These are phyloP conservation scores for Neofusicoccum ribis DNA, from an alignment of 2,329 filamentous ascomycete genomes.

Conservation along the genomic window DNA sequence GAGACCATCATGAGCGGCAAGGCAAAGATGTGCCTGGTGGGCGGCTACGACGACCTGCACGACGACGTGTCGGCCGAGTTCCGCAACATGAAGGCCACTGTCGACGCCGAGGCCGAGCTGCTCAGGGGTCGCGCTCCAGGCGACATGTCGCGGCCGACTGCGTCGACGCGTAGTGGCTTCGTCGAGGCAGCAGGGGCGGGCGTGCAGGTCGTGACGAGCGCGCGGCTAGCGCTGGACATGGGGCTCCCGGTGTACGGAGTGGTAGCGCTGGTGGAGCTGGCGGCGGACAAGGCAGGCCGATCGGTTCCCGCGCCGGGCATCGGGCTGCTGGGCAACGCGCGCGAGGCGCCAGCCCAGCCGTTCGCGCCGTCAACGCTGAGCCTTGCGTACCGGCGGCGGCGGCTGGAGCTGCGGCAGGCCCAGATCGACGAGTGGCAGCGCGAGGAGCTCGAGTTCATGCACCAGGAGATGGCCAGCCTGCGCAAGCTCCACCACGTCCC, in stretches of 20 bases:
- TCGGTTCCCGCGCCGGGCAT: constrained; percentile 43
- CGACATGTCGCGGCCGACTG: constrained; percentile 40
- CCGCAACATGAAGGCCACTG: constrained; percentile 41
- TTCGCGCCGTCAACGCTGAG: constrained; percentile 29
- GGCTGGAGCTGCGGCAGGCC: constrained; percentile 24
- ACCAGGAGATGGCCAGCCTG: constrained; percentile 12
- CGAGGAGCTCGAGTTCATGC: constrained; percentile 19
- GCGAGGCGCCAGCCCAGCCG: constrained; percentile 22
- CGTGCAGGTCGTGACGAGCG: constrained; percentile 38
- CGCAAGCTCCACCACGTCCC: background rate
- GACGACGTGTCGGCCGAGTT: constrained; percentile 35
- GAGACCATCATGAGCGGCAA: constrained; percentile 36
- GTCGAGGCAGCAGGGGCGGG: constrained; percentile 41
- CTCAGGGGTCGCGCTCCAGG: constrained; percentile 27
- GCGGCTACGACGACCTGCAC: constrained; percentile 37
- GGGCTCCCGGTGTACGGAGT: constrained; percentile 38
- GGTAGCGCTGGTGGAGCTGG: constrained; percentile 35
- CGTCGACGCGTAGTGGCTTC: constrained; percentile 37
- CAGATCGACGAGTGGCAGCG: constrained; percentile 22
- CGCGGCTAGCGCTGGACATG: constrained; percentile 37
- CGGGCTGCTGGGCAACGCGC: constrained; percentile 36
- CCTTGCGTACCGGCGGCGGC: constrained; percentile 29
- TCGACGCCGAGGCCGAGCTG: constrained; percentile 32
- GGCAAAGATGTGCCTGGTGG: constrained; percentile 36
- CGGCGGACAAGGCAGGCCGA: constrained; percentile 37